Conservation (phyloP, 345 rosid species). For the Ceriops decandra region DNA sequence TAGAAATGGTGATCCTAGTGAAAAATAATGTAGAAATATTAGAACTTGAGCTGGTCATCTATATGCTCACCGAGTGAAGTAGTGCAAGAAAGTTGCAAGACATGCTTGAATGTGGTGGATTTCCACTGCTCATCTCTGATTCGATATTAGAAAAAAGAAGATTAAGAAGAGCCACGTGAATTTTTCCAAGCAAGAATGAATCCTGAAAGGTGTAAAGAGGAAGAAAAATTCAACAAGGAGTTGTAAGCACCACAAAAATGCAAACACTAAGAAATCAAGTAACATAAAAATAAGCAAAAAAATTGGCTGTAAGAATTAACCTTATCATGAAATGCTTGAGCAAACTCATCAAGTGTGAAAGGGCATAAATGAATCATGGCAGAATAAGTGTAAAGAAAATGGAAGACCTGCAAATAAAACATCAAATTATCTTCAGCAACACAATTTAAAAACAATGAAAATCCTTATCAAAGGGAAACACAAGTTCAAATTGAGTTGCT, state of each 20-base stretch:
- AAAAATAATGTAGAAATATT: not conserved
- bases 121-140: slow-evolving; percentile 51
- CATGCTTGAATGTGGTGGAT: slow-evolving; percentile 46
- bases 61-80: slow-evolving; percentile 75
- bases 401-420: slow-evolving; percentile 66
- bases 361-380: slow-evolving; percentile 50
- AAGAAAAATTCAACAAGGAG: slow-evolving; percentile 12
- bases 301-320: slow-evolving; percentile 32
- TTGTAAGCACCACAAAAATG: not conserved
- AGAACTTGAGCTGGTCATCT: not conserved
- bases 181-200: slow-evolving; percentile 81
- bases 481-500: not conserved
- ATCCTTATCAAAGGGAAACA: not conserved
- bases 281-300: slow-evolving; percentile 9
- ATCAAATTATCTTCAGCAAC: slow-evolving; percentile 18
- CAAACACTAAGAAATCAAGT: not conserved
- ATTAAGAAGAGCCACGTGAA: slow-evolving; percentile 82
- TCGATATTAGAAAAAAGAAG: slow-evolving; percentile 72
- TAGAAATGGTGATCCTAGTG: not conserved
- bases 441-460: not conserved
- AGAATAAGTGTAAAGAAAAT: slow-evolving; percentile 84
- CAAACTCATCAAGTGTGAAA: slow-evolving; percentile 86
- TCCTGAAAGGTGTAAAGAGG: slow-evolving; percentile 47
- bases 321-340: slow-evolving; percentile 94
- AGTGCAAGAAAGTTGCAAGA: slow-evolving; percentile 95